Conservation (phyloP, 139 green algal species). For the Gonium pectorale region DNA sequence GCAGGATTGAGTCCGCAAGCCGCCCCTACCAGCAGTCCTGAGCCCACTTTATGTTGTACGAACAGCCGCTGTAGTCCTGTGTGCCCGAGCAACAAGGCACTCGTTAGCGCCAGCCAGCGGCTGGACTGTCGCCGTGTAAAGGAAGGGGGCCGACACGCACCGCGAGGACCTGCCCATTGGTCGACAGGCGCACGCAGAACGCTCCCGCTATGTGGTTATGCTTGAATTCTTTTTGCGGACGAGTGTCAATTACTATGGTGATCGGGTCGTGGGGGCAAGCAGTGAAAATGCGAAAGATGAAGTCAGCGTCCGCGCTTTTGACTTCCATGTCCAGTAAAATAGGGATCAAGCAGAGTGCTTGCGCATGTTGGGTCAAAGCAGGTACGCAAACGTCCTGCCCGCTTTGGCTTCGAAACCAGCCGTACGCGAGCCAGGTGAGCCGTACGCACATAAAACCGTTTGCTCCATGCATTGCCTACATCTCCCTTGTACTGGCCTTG, state of each 20-base stretch:
- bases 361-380: too few relatives aligned
- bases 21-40: constrained; percentile 61
- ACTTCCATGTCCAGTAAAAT: constrained; percentile 56
- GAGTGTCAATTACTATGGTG: constrained; percentile 70
- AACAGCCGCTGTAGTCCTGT: constrained; percentile 65
- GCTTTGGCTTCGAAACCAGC: too few relatives aligned
- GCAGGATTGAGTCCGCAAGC: too few relatives aligned
- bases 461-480: too few relatives aligned
- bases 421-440: too few relatives aligned
- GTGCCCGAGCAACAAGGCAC: too few relatives aligned
- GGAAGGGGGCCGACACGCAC: constrained; percentile 28
- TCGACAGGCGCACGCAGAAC: constrained; percentile 66
- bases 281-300: constrained; percentile 71
- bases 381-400: too few relatives aligned
- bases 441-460: too few relatives aligned
- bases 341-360: too few relatives aligned
- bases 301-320: constrained; percentile 52
- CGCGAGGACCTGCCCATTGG: constrained; percentile 68
- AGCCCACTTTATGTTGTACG: constrained; percentile 58
- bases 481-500: too few relatives aligned
- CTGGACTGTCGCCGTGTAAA: background rate
- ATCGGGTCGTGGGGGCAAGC: constrained; percentile 63
- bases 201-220: constrained; percentile 59
- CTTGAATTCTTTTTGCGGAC: constrained; percentile 69
- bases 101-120: background rate